phyloP scores from a whole-genome alignment of 176 grass and related monocot species.

The Themeda triandra region DNA sequence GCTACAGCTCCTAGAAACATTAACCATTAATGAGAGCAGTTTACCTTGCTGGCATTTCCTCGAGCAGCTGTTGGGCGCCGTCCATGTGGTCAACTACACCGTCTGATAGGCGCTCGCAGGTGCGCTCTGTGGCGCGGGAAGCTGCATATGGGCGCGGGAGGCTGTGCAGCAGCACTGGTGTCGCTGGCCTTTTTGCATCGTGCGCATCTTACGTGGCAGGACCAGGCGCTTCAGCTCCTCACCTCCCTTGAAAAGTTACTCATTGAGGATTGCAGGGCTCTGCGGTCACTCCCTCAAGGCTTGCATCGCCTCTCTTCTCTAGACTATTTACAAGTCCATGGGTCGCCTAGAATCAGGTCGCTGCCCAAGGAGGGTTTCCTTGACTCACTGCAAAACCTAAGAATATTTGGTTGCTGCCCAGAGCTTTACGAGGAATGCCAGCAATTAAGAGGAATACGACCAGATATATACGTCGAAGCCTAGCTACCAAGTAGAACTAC shows the following conservation, averaged over 20 bases:
- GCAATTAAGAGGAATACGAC: not conserved
- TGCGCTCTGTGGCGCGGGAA: no score
- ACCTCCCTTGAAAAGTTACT: accelerated
- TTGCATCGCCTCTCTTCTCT: not conserved
- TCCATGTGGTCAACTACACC: no score
- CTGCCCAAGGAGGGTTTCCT: not conserved
- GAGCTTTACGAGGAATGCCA: not conserved
- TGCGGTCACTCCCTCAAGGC: not conserved
- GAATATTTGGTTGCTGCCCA: accelerated
- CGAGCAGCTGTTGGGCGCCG: no score
- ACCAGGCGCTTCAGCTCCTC: slow-evolving; percentile 1
- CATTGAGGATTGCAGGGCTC: accelerated
- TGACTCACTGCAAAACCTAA: not conserved
- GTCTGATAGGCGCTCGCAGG: no score
- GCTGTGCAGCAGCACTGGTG: no score
- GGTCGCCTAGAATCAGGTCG: not conserved
- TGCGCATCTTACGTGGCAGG: not conserved
- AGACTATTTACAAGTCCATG: accelerated
- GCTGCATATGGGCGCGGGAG: no score
- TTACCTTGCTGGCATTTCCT: no score
- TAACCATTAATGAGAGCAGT: no score
- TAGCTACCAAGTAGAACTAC: not conserved
- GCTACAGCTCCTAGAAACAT: no score
- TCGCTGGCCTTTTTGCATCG: no score
- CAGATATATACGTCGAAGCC: not conserved